These are phyloP conservation scores for Globisporangium carolinianum DNA, from an alignment of 352 stramenopile genomes.

Conservation along the genomic window DNA sequence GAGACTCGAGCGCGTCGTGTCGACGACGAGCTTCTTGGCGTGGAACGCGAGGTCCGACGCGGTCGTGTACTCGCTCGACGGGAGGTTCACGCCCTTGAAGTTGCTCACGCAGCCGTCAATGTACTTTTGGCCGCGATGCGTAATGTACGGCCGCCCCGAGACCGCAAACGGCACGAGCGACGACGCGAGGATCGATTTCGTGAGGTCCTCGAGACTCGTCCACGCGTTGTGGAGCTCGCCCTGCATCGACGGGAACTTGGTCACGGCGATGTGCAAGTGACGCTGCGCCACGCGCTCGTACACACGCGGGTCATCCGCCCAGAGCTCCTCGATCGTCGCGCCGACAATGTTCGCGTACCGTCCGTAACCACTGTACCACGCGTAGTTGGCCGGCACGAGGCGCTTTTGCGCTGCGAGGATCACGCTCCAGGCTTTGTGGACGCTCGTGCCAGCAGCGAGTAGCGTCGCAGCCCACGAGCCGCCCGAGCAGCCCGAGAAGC, in stretches of 20 bases:
- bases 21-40: conserved; percentile 32
- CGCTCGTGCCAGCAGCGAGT: conserved; percentile 41
- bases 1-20: conserved; percentile 29
- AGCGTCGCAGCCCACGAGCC: conserved; percentile 33
- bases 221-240: conserved; percentile 47
- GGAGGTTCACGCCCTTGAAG: conserved; percentile 51
- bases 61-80: conserved; percentile 49
- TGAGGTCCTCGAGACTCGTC: conserved; percentile 51
- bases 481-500: conserved; percentile 34
- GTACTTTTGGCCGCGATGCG: conserved; percentile 58
- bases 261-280: conserved; percentile 53
- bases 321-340: conserved; percentile 45
- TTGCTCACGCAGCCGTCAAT: conserved; percentile 69
- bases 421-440: conserved; percentile 17
- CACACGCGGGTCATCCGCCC: conserved; percentile 42
- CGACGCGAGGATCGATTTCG: conserved; percentile 57
- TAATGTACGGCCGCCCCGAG: conserved; percentile 50
- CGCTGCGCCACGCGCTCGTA: conserved; percentile 31
- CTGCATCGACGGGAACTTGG: conserved; percentile 51
- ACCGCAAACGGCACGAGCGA: conserved; percentile 63
- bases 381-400: conserved; percentile 26
- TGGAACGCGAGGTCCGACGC: conserved; percentile 50
- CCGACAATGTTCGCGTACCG: conserved; percentile 48
- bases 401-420: conserved; percentile 47
- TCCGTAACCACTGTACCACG: conserved; percentile 62